Evolutionary conservation across 2,329 filamentous ascomycete species (phyloP), one percentile per base, ranked within the genome.

Genomic region (Podosphaera aphanis): DNA sequence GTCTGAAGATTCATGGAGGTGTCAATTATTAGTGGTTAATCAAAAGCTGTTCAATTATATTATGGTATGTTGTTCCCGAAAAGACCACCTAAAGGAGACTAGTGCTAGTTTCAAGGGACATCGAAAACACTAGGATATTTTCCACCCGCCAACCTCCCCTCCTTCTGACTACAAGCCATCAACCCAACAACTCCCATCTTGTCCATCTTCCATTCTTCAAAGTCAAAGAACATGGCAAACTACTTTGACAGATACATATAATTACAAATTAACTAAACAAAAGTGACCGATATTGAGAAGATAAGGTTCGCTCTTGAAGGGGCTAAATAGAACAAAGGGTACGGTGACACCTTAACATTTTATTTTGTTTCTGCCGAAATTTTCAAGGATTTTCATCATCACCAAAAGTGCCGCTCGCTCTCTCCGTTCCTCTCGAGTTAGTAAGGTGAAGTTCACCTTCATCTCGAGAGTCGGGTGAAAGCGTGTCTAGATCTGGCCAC

Each of bases 311-410:
- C 48, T 51, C 45, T 40, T 41, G 43, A 19, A 43, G 37, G 29
- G 19, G 41, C 39, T 43, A 36, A 46, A 50, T 36, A 45, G 36
- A 46, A 25, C 38, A 31, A 57, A 55, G 56, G 56, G 57, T 59
- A 59, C 49, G 56, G 57, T 59, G 49, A 57, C 56, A 58, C 54
- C 53, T 58, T 55, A 52, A 57, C 50, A 49, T 49, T 51, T 52
- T 51, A 52, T 46, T 39, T 45, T 49, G 51, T 48, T 36, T 33
- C 43, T 51, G 46, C 31, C 43, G 35, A 20, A 49, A 49, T 23
- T 13, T 16, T 39, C 20, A 45, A 50, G 43, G 42, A 36, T 42
- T 33, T 25, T 46, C 40, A 31, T 27, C 39, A 13, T 33, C 13
- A 44, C 15, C 21, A 8, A n/a, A n/a, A 21, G 35, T 44, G 31